Evolutionary conservation across 345 rosid species (phyloP).

Genomic region (Dipteronia dyeriana): DNA sequence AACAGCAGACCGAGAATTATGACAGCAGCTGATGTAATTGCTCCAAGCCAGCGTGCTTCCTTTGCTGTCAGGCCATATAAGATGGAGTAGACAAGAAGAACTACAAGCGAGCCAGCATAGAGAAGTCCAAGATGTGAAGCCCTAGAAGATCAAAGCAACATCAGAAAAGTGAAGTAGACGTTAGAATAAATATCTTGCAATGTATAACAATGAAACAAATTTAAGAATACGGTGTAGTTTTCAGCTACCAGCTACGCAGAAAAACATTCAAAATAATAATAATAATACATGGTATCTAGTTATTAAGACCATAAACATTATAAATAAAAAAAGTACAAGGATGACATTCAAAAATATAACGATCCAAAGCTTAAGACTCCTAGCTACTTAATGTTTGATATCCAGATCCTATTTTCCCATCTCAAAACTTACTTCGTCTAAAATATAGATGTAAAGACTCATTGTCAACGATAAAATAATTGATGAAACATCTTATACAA

Average conservation of each 20-base stretch:
- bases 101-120: constrained; percentile 79
- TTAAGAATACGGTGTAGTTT: neutral
- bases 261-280: neutral
- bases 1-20: constrained; percentile 77
- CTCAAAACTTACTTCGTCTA: constrained; percentile 5
- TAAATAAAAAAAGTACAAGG: neutral
- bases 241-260: neutral
- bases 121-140: constrained; percentile 95
- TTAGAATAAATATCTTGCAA: constrained; percentile 2
- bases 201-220: constrained; percentile 16
- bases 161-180: constrained; percentile 11
- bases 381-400: neutral
- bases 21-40: constrained; percentile 90
- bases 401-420: neutral
- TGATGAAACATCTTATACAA: neutral
- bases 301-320: neutral
- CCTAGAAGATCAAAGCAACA: constrained; percentile 48
- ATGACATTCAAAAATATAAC: constrained; percentile 2
- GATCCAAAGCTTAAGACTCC: neutral
- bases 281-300: neutral
- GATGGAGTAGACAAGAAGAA: constrained; percentile 89
- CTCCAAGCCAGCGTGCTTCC: constrained; percentile 97
- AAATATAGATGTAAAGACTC: constrained; percentile 17
- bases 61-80: constrained; percentile 91
- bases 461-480: constrained; percentile 19